A percentile compares a stretch with the other conserved stretches of the same genome.
Evolutionary conservation across 2,329 filamentous ascomycete genomes (phyloP).

Genomic region (Fusarium torreyae): DNA sequence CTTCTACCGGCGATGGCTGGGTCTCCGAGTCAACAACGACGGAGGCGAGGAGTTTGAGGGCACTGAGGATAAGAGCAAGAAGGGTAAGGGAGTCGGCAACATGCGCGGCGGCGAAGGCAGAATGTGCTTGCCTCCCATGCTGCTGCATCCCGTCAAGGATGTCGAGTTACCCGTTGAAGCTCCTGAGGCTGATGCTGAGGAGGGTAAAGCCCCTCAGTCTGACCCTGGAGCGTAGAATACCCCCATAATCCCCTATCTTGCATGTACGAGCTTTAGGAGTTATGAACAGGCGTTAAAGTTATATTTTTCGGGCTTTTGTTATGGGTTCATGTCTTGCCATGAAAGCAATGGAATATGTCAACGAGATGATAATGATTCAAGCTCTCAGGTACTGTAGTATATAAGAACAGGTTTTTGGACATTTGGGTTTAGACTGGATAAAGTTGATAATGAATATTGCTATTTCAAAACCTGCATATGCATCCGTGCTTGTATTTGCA

Average conservation of each 20-base stretch:
- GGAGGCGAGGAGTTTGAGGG: constrained; percentile 84
- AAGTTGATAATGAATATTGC: constrained; percentile 21
- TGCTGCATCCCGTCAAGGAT: constrained; percentile 90
- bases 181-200: constrained; percentile 62
- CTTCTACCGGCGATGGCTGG: constrained; percentile 89
- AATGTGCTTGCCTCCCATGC: constrained; percentile 92
- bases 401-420: constrained; percentile 14
- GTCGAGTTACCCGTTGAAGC: constrained; percentile 76
- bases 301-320: constrained; percentile 23
- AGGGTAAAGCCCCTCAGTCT: constrained; percentile 56
- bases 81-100: constrained; percentile 63
- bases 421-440: constrained; percentile 29
- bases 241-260: not conserved
- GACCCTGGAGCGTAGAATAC: constrained; percentile 59
- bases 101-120: constrained; percentile 82
- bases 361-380: constrained; percentile 45
- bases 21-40: constrained; percentile 83
- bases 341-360: constrained; percentile 39
- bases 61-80: constrained; percentile 66
- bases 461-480: not conserved
- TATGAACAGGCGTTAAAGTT: constrained; percentile 31
- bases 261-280: constrained; percentile 29
- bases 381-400: constrained; percentile 31
- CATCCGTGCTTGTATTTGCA: not conserved
- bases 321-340: constrained; percentile 39